phyloP scores from a whole-genome alignment of 306 rosid species.

The Ochetophila trinervis region DNA sequence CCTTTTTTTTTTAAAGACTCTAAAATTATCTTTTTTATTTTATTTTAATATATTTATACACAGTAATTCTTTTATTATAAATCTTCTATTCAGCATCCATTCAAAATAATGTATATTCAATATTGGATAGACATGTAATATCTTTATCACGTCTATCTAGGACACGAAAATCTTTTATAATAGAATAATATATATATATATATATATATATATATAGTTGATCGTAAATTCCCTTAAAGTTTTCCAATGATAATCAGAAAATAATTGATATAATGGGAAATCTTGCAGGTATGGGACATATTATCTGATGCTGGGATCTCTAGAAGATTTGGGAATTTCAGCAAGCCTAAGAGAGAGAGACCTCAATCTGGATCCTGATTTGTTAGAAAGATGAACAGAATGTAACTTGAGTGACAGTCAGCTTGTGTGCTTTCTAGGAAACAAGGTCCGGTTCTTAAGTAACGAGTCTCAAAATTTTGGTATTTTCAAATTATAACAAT shows the following conservation, averaged over 20 bases:
- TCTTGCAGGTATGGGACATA: constrained; percentile 71
- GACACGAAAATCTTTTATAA: no score
- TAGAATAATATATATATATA: no score
- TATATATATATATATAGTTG: no score
- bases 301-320: constrained; percentile 48
- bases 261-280: constrained; percentile 14
- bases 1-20: no score
- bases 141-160: no score
- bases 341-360: constrained; percentile 34
- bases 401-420: not conserved
- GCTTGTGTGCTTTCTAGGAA: not conserved
- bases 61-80: no score
- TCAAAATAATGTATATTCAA: no score
- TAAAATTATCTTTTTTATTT: no score
- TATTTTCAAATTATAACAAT: not conserved
- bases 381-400: not conserved
- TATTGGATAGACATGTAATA: no score
- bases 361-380: constrained; percentile 31
- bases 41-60: no score
- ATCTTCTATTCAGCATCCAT: no score
- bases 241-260: constrained; percentile 4
- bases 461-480: constrained; percentile 14
- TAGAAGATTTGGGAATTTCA: constrained; percentile 43
- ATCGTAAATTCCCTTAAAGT: not conserved
- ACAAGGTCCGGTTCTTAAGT: not conserved